A percentile compares a stretch with the other conserved stretches of the same genome.
These are phyloP conservation scores for Claviceps sorghi DNA, from an alignment of 2,329 filamentous ascomycete species.

Conservation along the genomic window DNA sequence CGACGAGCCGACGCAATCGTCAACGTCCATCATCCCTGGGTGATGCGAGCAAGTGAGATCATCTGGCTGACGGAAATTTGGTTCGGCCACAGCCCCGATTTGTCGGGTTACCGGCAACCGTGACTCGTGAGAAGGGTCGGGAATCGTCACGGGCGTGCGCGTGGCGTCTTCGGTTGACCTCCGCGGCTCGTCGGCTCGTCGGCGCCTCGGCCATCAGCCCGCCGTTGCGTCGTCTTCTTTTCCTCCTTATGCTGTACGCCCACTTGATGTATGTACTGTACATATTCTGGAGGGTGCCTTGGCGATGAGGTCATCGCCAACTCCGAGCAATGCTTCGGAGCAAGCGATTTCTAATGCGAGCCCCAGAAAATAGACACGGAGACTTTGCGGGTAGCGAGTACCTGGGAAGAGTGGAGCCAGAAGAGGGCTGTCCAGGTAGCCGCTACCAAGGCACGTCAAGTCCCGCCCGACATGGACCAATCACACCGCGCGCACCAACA, in stretches of 20 bases:
- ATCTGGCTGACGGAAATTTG: too few species aligned
- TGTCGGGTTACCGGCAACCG: neutral
- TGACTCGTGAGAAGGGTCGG: neutral
- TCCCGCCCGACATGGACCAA: slow-evolving; percentile 18
- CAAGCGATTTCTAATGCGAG: slow-evolving; percentile 1
- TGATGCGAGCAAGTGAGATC: too few species aligned
- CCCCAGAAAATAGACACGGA: slow-evolving; percentile 4
- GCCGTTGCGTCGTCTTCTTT: neutral
- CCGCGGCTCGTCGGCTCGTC: too few species aligned
- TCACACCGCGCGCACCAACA: slow-evolving; percentile 17
- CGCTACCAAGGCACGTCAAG: slow-evolving; percentile 5
- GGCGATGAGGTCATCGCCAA: slow-evolving; percentile 4
- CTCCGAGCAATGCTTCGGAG: neutral
- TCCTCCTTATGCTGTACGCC: too few species aligned
- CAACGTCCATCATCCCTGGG: too few species aligned
- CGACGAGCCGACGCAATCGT: slow-evolving; percentile 1
- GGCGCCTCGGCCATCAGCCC: too few species aligned
- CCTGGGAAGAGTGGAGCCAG: neutral
- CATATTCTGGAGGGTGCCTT: neutral
- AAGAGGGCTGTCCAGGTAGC: neutral
- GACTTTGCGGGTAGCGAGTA: neutral
- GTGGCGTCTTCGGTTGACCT: neutral
- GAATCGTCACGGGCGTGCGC: neutral
- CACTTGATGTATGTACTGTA: neutral
- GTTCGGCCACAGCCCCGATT: too few species aligned